Conservation (phyloP, 73 alveolate species). For the Paramecium primaurelia region DNA sequence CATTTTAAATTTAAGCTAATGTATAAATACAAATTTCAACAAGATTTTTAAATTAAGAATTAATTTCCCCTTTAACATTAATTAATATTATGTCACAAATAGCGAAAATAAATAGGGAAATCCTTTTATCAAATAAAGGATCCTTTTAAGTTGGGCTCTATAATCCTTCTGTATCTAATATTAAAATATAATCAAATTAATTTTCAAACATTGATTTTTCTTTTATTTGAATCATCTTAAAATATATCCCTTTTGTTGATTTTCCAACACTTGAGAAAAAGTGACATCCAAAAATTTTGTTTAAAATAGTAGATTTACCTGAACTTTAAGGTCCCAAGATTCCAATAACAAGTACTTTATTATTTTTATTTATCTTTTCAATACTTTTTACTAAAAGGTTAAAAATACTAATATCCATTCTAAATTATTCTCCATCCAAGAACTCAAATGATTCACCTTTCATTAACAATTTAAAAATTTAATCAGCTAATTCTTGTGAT, state of each 20-base stretch:
- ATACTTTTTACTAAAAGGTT: not conserved
- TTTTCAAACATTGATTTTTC: not conserved
- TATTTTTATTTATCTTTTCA: not conserved
- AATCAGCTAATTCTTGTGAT: not conserved
- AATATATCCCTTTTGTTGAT: constrained; percentile 60
- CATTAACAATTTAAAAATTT: not conserved
- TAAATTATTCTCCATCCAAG: constrained; percentile 59
- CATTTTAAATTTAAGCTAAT: not conserved
- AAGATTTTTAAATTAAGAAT: not conserved
- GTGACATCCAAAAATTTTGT: constrained; percentile 55
- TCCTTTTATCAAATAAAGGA: constrained; percentile 36
- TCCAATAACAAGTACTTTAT: constrained; percentile 16
- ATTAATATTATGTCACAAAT: constrained; percentile 16
- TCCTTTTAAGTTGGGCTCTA: not conserved
- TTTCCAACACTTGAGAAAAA: constrained; percentile 61
- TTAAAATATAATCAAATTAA: not conserved
- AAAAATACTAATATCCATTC: not conserved
- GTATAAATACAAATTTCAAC: not conserved
- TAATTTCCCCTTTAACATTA: constrained; percentile 60
- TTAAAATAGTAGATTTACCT: constrained; percentile 63
- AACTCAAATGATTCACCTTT: constrained; percentile 61
- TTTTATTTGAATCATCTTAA: not conserved
- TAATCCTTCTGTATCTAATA: constrained; percentile 63
- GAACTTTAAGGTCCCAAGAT: constrained; percentile 63
- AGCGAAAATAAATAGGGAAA: constrained; percentile 43